These are phyloP conservation scores for Jamesozyma rosinii DNA, from an alignment of 805 yeast species.

Conservation along the genomic window DNA sequence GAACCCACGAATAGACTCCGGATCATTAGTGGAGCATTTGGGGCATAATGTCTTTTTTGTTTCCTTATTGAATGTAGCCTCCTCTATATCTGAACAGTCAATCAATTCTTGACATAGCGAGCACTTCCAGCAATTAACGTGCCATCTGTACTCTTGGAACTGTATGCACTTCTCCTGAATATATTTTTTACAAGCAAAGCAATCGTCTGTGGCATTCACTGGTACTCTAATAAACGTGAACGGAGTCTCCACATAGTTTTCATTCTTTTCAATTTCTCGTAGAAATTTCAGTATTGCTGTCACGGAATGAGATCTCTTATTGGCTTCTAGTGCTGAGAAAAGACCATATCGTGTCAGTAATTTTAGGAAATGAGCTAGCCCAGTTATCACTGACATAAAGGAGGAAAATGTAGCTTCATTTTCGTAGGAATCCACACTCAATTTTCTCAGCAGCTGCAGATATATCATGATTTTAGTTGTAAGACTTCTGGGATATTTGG, in stretches of 20 bases:
- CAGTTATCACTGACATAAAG: slow-evolving; percentile 72
- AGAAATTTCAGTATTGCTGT: slow-evolving; percentile 57
- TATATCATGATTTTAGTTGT: slow-evolving; percentile 87
- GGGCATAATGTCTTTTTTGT: slow-evolving; percentile 43
- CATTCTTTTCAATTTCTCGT: slow-evolving; percentile 42
- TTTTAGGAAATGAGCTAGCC: slow-evolving; percentile 87
- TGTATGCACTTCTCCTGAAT: slow-evolving; percentile 77
- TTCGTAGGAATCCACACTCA: slow-evolving; percentile 29
- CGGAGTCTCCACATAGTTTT: slow-evolving; percentile 28
- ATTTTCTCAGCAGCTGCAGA: slow-evolving; percentile 70
- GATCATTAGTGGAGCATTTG: slow-evolving; percentile 48
- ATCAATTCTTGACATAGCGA: slow-evolving; percentile 43
- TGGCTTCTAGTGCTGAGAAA: slow-evolving; percentile 61
- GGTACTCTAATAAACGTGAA: slow-evolving; percentile 41
- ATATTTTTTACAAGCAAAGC: slow-evolving; percentile 60
- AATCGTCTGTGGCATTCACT: slow-evolving; percentile 61
- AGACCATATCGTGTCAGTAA: slow-evolving; percentile 74
- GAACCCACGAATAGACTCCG: slow-evolving; percentile 46
- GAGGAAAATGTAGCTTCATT: slow-evolving; percentile 40
- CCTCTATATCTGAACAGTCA: slow-evolving; percentile 33
- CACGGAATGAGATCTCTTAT: slow-evolving; percentile 48
- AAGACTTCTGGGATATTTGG: slow-evolving; percentile 66
- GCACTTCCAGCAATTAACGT: slow-evolving; percentile 63
- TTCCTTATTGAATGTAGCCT: slow-evolving; percentile 37
- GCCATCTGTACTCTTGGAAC: slow-evolving; percentile 68